These are phyloP conservation scores for Myriosclerotinia curreyana DNA, from an alignment of 2,329 filamentous ascomycete species.

Conservation along the genomic window DNA sequence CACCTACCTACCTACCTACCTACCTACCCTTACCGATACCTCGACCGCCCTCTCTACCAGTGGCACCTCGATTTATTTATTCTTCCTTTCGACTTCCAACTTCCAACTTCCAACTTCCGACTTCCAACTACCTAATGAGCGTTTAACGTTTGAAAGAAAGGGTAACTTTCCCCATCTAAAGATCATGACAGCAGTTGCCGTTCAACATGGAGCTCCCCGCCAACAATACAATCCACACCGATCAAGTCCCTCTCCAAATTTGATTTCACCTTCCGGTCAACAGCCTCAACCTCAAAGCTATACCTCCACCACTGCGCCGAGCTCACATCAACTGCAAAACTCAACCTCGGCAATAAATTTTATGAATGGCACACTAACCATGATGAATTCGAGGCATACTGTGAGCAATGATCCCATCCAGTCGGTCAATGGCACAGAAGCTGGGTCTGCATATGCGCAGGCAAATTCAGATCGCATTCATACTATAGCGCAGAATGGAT, in stretches of 20 bases:
- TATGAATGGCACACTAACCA: slow-evolving; percentile 29
- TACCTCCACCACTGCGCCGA: slow-evolving; percentile 28
- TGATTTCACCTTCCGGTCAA: slow-evolving; percentile 29
- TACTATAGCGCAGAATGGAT: slow-evolving; percentile 8
- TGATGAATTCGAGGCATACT: slow-evolving; percentile 29
- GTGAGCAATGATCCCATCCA: slow-evolving; percentile 34
- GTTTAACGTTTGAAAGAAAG: slow-evolving; percentile 29
- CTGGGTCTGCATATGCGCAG: slow-evolving; percentile 9
- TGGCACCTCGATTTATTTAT: not conserved
- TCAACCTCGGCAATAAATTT: slow-evolving; percentile 8
- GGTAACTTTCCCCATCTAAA: slow-evolving; percentile 28
- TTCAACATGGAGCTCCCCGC: slow-evolving; percentile 33
- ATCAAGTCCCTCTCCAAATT: slow-evolving; percentile 34
- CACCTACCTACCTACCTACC: too few species aligned
- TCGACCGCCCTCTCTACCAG: slow-evolving; percentile 19
- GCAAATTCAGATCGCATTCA: slow-evolving; percentile 15
- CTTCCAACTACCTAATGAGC: slow-evolving; percentile 27
- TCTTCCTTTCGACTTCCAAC: not conserved
- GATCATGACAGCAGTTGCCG: slow-evolving; percentile 40
- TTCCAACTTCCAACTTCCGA: too few species aligned
- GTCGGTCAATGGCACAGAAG: slow-evolving; percentile 16
- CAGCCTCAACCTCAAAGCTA: slow-evolving; percentile 36
- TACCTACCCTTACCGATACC: slow-evolving; percentile 15
- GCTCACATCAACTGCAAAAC: slow-evolving; percentile 19
- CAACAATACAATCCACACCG: slow-evolving; percentile 36